Base-by-base conservation (phyloP, 2,329 filamentous ascomycete genomes). In the Harringtonia aguacate region DNA sequence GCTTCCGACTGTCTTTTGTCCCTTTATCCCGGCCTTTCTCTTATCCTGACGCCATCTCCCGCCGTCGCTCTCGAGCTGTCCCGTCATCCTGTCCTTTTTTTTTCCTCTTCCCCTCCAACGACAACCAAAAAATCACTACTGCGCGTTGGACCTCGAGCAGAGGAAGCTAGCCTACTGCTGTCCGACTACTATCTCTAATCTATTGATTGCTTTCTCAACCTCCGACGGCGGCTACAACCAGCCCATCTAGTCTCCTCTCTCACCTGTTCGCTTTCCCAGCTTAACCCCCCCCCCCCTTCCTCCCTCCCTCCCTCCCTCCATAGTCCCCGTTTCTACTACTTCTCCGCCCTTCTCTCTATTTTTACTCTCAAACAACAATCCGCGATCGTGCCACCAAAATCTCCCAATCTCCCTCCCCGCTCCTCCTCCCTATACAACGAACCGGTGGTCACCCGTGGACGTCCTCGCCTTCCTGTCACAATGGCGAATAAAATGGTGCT, bases 401-500 rank as follows among this genome's bases (percentile, higher is more conserved):
- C n/a, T 18, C 7, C 10, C n/a, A 21, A 4, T 14, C 12, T 9
- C 27, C 6, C 36, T 39, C 38, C 28, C 7, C 29, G n/a, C n/a
- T n/a, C n/a, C n/a, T n/a, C n/a, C n/a, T n/a, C n/a, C n/a, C n/a
- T n/a, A n/a, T n/a, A 27, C 10, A 35, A n/a, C 30, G 28, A 30
- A 17, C 13, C 44, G 38, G 46, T 42, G 31, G 46, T 48, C 50
- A 39, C 44, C 36, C 22, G 45, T 36, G 41, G 45, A 34, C 50
- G 27, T 33, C 45, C 44, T 33, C 43, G 31, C 15, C 39, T 34
- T 29, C 12, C 18, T 33, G 24, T 24, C 54, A 72, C 59, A 63
- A 92, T 92, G 86, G 81, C 86, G 68, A 85, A 85, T 59, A 89
- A 90, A 73, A 94, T 94, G 87, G 89, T 88, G 61, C 70, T 94